phyloP scores from a whole-genome alignment of 164 flowering plant species.

The Pachysandra terminalis region DNA sequence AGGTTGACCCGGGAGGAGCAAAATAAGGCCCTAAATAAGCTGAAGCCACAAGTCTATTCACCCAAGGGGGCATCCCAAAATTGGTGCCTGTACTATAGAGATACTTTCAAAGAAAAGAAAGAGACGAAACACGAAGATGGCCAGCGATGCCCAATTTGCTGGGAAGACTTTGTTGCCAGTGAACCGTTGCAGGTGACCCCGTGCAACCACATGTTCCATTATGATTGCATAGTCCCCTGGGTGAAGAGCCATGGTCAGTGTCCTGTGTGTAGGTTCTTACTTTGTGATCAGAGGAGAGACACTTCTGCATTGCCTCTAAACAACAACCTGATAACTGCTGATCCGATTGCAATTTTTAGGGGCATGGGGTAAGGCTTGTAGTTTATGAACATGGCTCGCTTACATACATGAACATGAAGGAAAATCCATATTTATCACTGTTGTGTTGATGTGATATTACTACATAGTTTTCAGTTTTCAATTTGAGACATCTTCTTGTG shows the following conservation, averaged over 20 bases:
- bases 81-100: slow-evolving; percentile 40
- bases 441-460: too few species aligned
- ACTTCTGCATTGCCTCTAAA: slow-evolving; percentile 3
- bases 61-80: slow-evolving; percentile 24
- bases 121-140: slow-evolving; percentile 38
- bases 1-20: slow-evolving; percentile 34
- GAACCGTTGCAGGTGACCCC: slow-evolving; percentile 66
- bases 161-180: slow-evolving; percentile 69
- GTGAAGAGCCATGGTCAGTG: slow-evolving; percentile 63
- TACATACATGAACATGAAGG: background rate
- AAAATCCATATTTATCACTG: too few species aligned
- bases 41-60: slow-evolving; percentile 45
- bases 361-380: slow-evolving; percentile 26
- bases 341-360: slow-evolving; percentile 14
- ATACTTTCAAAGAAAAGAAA: slow-evolving; percentile 10
- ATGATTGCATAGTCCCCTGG: slow-evolving; percentile 77
- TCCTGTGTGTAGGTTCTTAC: slow-evolving; percentile 64
- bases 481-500: too few species aligned
- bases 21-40: slow-evolving; percentile 29
- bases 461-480: too few species aligned
- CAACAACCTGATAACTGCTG: slow-evolving; percentile 3
- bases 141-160: slow-evolving; percentile 70
- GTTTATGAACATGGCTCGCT: slow-evolving; percentile 12
- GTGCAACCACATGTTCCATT: slow-evolving; percentile 91
- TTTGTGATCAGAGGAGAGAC: slow-evolving; percentile 20